Evolutionary conservation across 805 yeast species (phyloP), one percentile per base, ranked within the genome.

Genomic region (Lipomyces mesembrius): DNA sequence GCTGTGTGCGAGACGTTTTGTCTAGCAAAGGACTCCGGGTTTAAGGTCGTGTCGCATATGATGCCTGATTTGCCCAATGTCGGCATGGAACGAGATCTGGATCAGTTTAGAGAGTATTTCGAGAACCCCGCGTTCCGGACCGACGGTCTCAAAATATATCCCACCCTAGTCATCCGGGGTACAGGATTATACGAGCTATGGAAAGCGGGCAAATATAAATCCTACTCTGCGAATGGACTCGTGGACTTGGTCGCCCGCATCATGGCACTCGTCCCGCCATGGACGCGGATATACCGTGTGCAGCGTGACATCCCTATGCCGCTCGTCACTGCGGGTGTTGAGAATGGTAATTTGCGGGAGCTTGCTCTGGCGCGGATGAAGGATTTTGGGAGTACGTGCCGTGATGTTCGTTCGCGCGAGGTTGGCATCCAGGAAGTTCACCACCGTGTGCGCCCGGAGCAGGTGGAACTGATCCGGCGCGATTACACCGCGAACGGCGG

Each of bases 251-350:
- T 95, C 60, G 99, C 99, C 0, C 86, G 98, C 75, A 94, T 95
- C 62, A 81, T 95, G 82, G 97, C 98, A 0, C 82, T 95, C 66
- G 98, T 95, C 5, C 99, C 99, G 32, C 99, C 99, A 2, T 95
- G 99, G 99, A 95, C 99, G 2, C 88, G 99, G 80, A 95, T 95
- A 74, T 95, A 95, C 78, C 88, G 99, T 78, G 99, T 95, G 27
- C 99, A 95, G 80, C 86, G 99, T 82, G 99, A 95, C 83, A 95
- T 95, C 65, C 99, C 99, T 22, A 95, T 95, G 99, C 99, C 99
- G 0, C 83, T 95, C 73, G 99, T 95, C 55, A 90, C 97, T 0
- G 90, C 97, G 0, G 99, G 99, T 74, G 99, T 95, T 54, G 99
- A 95, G 74, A 95, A 95, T 78, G 99, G 99, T 74, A 95, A 95